Conservation (phyloP, 805 yeast species). For the Monosporozyma siamensis region DNA sequence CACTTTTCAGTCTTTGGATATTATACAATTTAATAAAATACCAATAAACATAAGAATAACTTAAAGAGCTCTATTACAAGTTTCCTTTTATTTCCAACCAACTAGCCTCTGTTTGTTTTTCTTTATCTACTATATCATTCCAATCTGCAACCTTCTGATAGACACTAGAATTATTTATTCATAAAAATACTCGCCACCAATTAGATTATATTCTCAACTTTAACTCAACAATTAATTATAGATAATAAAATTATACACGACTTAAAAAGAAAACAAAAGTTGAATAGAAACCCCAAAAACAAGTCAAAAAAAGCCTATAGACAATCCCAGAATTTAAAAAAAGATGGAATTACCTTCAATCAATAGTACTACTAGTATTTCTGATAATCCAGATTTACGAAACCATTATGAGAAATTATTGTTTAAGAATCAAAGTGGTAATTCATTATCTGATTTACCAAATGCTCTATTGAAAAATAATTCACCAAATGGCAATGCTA, state of each 20-base stretch:
- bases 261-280: no score
- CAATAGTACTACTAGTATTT: constrained; percentile 25
- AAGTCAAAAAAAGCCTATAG: no score
- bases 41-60: no score
- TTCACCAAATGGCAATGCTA: not conserved
- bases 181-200: not conserved
- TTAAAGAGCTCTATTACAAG: no score
- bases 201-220: no score
- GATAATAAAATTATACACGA: not conserved
- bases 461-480: constrained; percentile 1
- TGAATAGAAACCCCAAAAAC: no score
- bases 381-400: constrained; percentile 24
- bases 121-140: not conserved
- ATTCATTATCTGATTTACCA: constrained; percentile 24
- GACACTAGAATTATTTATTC: not conserved
- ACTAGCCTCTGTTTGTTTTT: not conserved
- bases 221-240: not conserved
- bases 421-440: constrained; percentile 26
- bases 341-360: constrained; percentile 21
- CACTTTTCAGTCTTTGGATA: no score
- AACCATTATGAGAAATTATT: constrained; percentile 26
- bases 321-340: not conserved
- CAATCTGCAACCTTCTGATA: no score
- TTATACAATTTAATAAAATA: no score
- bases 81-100: no score